Base-by-base conservation (phyloP, 2,329 filamentous ascomycete species). In the Didymella arachidicola region DNA sequence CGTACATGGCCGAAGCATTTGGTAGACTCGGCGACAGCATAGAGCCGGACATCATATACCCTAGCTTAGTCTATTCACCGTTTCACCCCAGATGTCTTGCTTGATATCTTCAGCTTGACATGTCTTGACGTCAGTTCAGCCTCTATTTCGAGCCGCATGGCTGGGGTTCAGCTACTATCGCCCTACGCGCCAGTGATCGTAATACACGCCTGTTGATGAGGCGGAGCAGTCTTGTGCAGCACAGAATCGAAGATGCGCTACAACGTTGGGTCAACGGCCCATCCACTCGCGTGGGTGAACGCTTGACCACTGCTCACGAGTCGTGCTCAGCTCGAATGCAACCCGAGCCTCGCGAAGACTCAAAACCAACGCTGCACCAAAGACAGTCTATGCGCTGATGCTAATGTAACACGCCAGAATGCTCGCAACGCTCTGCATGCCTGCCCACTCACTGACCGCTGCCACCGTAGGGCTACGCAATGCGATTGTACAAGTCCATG, bases 221-320 rank as follows among this genome's bases (percentile, higher is more conserved):
- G 48, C 55, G 48, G 55, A 48, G 55, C 14, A 44, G 43, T 29
- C 10, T 29, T 38, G 18, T 18, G 14, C 32, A 39, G 22, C 18
- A 10, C 32, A 39, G 41, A 25, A n/a, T 12, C 27, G 41, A n/a
- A 30, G 7, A 39, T 51, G 43, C 49, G 50, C 55, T 53, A 58
- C 49, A 34, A 53, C 26, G 49, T 58, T 44, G 43, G 25, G n/a
- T n/a, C 42, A 53, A 53, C 38, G 55, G 55, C 26, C 16, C 30
- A 53, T 38, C 43, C 55, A 48, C 44, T 44, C 34, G 26, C 7
- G n/a, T 53, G 49, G 55, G 49, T 41, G 49, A 58, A 58, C 49
- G n/a, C 27, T 32, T 58, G 49, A 32, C 26, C 44, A 36, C 36
- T 58, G 49, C 43, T 57, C 47, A 36, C 16, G 38, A 41, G 19